These are phyloP conservation scores for Phytophthora fragariaefolia DNA, from an alignment of 352 stramenopile species.

Conservation along the genomic window DNA sequence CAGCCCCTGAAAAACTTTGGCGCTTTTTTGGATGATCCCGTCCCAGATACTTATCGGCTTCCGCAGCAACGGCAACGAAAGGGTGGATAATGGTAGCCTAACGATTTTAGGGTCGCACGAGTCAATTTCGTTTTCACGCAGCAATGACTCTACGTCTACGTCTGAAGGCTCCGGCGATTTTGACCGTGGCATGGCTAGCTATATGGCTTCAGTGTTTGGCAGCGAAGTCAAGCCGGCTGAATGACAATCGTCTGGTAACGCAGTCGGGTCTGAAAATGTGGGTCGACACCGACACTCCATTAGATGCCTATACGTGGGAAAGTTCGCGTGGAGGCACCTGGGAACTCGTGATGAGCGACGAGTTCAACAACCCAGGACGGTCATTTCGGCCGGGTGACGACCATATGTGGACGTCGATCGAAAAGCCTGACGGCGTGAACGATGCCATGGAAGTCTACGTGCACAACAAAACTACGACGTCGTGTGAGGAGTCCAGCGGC, in stretches of 20 bases:
- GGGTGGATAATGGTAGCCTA: not conserved
- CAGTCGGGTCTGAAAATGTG: constrained; percentile 54
- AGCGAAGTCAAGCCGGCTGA: constrained; percentile 1
- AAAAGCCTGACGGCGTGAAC: constrained; percentile 94
- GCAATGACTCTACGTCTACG: not conserved
- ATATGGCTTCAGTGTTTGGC: not conserved
- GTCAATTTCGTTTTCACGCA: constrained; percentile 1
- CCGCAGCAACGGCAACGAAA: not conserved
- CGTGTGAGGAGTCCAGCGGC: constrained; percentile 30
- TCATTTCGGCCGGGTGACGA: constrained; percentile 90
- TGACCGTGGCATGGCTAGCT: constrained; percentile 7
- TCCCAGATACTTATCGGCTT: not conserved
- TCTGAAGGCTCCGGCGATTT: constrained; percentile 9
- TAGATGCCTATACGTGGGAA: constrained; percentile 32
- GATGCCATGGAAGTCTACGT: constrained; percentile 93
- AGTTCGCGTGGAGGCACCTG: constrained; percentile 65
- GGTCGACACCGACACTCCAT: constrained; percentile 56
- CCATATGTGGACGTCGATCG: constrained; percentile 91
- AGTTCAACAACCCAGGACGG: constrained; percentile 90
- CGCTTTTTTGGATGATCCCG: not conserved
- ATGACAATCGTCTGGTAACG: constrained; percentile 33
- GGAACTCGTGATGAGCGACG: constrained; percentile 94
- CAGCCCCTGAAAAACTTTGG: constrained; percentile 4
- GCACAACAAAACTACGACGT: constrained; percentile 69
- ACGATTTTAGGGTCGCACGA: not conserved